phyloP scores from a whole-genome alignment of 2,329 filamentous ascomycete genomes.

The Lasiodiplodia gonubiensis region DNA sequence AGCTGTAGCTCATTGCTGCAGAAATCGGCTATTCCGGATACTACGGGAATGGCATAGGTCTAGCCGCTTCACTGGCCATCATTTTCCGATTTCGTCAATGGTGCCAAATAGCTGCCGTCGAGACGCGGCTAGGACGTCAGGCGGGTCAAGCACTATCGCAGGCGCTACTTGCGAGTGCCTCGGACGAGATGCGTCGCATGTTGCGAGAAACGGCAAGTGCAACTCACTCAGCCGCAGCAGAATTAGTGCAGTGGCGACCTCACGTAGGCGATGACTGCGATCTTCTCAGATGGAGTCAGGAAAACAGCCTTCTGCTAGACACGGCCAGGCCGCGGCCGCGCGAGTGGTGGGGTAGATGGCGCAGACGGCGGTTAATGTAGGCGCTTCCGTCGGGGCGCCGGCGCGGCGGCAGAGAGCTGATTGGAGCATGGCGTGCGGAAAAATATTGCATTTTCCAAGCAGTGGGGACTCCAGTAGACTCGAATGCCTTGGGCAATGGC shows the following conservation, averaged over 20 bases:
- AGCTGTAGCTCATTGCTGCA: background rate
- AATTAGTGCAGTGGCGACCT: background rate
- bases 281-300: slow-evolving; percentile 1
- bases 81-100: background rate
- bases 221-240: background rate
- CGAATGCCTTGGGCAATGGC: background rate
- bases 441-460: background rate
- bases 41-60: background rate
- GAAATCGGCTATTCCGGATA: background rate
- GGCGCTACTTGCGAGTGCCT: background rate
- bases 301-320: background rate
- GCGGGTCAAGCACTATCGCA: background rate
- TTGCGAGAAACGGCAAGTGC: background rate
- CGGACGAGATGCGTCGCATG: background rate
- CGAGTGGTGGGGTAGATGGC: slow-evolving; percentile 4
- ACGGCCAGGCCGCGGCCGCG: background rate
- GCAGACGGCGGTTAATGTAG: slow-evolving; percentile 14
- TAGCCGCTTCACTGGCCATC: background rate
- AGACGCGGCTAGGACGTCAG: background rate
- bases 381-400: slow-evolving; percentile 23
- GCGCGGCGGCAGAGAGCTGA: slow-evolving; percentile 11
- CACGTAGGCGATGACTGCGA: background rate
- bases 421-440: background rate
- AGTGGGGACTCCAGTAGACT: background rate
- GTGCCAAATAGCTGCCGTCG: background rate